Percentiles rank a stretch among this genome's conserved stretches.
Conservation (phyloP, 495 filamentous ascomycete genomes). For the Aspergillus sparsus region DNA sequence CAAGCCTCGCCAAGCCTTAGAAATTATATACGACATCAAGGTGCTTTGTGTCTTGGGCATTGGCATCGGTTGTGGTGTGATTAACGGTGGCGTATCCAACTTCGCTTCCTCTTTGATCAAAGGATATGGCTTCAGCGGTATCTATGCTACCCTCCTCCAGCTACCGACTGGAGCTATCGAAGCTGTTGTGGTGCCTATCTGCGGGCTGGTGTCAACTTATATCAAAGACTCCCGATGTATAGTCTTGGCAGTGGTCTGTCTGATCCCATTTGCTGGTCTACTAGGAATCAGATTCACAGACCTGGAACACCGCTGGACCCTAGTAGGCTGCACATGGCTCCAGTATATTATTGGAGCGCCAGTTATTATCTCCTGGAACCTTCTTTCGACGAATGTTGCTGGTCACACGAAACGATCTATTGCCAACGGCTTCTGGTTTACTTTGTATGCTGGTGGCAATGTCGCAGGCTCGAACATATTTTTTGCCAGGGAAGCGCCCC, state of each 20-base stretch:
- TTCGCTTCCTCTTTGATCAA: constrained; percentile 50
- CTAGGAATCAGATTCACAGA: constrained; percentile 45
- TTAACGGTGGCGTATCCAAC: constrained; percentile 50
- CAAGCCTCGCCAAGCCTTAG: constrained; percentile 39
- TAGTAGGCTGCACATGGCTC: constrained; percentile 57
- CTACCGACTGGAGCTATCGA: constrained; percentile 49
- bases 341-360: constrained; percentile 47
- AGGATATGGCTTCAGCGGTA: constrained; percentile 40
- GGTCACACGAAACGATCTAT: constrained; percentile 66
- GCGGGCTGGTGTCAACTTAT: constrained; percentile 42
- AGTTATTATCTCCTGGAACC: constrained; percentile 55
- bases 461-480: constrained; percentile 50
- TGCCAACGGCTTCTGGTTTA: constrained; percentile 44
- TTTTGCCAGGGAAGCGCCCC: constrained; percentile 37
- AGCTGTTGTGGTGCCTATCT: constrained; percentile 37
- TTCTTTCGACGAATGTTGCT: constrained; percentile 61
- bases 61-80: constrained; percentile 43
- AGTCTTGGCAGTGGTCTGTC: constrained; percentile 35
- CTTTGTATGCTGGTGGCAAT: constrained; percentile 41
- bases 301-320: constrained; percentile 48
- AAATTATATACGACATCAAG: constrained; percentile 44
- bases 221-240: constrained; percentile 45
- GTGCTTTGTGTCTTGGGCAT: constrained; percentile 38
- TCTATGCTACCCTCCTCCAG: constrained; percentile 48
- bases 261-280: constrained; percentile 43